Base-by-base conservation (phyloP, 169 alveolate species). In the Perkinsus olseni region DNA sequence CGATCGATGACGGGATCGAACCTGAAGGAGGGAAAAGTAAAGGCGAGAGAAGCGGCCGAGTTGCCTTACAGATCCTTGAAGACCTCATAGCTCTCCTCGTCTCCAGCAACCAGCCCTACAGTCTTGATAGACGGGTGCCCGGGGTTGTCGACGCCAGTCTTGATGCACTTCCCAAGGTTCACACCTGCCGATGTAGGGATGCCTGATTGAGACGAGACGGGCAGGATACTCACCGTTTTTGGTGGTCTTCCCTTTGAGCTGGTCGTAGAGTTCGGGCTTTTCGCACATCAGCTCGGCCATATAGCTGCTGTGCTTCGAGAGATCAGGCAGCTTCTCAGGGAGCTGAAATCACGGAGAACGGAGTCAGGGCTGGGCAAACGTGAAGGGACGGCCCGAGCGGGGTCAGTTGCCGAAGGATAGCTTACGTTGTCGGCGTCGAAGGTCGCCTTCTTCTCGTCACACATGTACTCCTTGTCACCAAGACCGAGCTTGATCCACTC, bases 141-240 rank as follows among this genome's bases (percentile, higher is more conserved):
- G 51, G 94, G 94, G 93, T 93, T 90, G 91, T 93, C 94, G 51
- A 93, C 74, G n/a, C 94, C 94, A n/a, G 94, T 82, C 91, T 93
- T 91, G 93, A 93, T 74, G 74, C 92, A 91, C 8, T 82, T 39
- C 36, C 91, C 94, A 38, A 93, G 93, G 51, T 74, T 20, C 10
- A 93, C 92, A 21, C 94, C 94, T 28, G 38, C 91, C 48, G 48
- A n/a, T n/a, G n/a, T 0, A 28, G 34, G 17, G 82, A 24, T 13
- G 4, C 37, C 17, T 62, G 31, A 62, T 62, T 24, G 8, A 28
- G 82, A 24, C 82, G 82, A 13, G 82, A 62, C 82, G 17, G 31
- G 82, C 1, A 4, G 28, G 82, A 40, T 3, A 40, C 37, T 62
- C 34, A 62, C 82, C 82, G 34, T 62, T 62, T 24, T 62, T 62